Evolutionary conservation across 345 rosid species (phyloP).

Genomic region (Diplotaxis tenuifolia): DNA sequence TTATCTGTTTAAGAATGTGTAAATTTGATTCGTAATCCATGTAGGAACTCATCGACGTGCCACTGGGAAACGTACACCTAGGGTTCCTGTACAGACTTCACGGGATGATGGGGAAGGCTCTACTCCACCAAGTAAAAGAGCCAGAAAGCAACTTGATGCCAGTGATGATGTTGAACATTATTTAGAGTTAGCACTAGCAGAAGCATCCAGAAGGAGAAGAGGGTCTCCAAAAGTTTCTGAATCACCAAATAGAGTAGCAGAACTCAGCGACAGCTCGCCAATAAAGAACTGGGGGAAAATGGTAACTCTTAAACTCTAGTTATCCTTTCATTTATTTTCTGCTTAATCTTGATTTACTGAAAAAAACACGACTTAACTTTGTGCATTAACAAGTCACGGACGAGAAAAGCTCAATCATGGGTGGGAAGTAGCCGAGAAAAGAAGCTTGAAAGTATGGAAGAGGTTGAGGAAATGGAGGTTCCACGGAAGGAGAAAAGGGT

Average conservation of each 20-base stretch:
- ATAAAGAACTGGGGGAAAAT: constrained; percentile 59
- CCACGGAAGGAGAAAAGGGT: constrained; percentile 54
- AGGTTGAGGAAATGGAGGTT: constrained; percentile 62
- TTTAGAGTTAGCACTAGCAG: constrained; percentile 68
- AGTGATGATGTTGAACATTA: constrained; percentile 68
- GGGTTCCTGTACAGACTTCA: constrained; percentile 66
- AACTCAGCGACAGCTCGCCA: constrained; percentile 49
- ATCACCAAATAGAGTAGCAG: constrained; percentile 44
- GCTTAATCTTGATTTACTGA: neutral
- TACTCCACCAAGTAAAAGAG: constrained; percentile 47
- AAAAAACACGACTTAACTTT: constrained; percentile 1
- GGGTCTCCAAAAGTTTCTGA: constrained; percentile 65
- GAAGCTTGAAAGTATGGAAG: constrained; percentile 54
- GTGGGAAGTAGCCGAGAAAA: constrained; percentile 46
- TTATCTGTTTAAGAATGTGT: constrained; percentile 8
- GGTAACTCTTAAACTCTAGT: constrained; percentile 62
- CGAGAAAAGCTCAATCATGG: constrained; percentile 44
- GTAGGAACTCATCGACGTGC: constrained; percentile 73
- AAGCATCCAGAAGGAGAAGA: constrained; percentile 61
- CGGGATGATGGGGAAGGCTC: constrained; percentile 48
- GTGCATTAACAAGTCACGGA: constrained; percentile 40
- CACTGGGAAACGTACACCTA: constrained; percentile 95
- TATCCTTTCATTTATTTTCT: neutral
- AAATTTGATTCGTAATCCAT: constrained; percentile 27
- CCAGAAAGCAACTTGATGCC: constrained; percentile 47